Evolutionary conservation across 805 yeast genomes (phyloP).

Genomic region (Starmerella gropengiesseri): DNA sequence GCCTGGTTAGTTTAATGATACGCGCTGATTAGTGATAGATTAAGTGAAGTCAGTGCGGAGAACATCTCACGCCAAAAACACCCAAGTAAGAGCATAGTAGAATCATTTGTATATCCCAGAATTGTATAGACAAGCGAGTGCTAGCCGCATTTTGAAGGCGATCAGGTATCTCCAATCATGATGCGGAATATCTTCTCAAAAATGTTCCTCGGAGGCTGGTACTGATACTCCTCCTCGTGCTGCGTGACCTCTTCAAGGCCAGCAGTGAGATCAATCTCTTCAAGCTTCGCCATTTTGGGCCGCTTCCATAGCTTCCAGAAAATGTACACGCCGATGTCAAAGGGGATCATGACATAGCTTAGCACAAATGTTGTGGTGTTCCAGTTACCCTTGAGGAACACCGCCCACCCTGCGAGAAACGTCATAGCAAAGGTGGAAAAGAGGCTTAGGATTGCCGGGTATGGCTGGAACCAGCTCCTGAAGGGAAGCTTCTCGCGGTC

Average conservation of each 20-base stretch:
- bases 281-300: constrained; percentile 37
- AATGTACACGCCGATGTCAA: constrained; percentile 39
- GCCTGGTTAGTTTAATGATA: not conserved
- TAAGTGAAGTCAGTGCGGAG: no score
- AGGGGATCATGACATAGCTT: constrained; percentile 61
- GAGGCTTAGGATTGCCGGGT: constrained; percentile 41
- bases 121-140: no score
- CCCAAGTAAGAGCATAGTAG: not conserved
- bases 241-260: constrained; percentile 50
- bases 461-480: constrained; percentile 51
- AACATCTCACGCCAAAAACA: no score
- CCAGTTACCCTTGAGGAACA: constrained; percentile 61
- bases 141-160: not conserved
- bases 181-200: constrained; percentile 37
- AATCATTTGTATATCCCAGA: not conserved
- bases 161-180: constrained; percentile 20
- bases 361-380: constrained; percentile 49
- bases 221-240: constrained; percentile 35
- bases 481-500: constrained; percentile 40
- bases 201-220: constrained; percentile 37
- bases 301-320: constrained; percentile 44
- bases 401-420: constrained; percentile 56
- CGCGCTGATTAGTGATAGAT: no score
- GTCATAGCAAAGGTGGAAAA: constrained; percentile 41
- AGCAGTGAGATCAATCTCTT: constrained; percentile 43